Conservation (phyloP, 495 filamentous ascomycete genomes). For the Diplogelasinospora grovesii region DNA sequence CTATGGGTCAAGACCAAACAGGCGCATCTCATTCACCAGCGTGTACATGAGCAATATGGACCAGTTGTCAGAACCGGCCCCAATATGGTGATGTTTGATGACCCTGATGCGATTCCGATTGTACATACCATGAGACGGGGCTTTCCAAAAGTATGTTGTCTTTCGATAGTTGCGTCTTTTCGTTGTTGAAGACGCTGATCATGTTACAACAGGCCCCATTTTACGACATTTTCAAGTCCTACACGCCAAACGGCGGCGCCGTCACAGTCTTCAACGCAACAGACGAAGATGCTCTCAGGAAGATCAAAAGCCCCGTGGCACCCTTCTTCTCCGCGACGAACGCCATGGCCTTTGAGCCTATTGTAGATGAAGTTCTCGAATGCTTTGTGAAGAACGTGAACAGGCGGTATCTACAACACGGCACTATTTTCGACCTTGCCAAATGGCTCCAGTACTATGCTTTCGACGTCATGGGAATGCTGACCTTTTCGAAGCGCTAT, state of each 20-base stretch:
- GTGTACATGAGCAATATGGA: constrained; percentile 28
- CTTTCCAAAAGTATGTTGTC: no score
- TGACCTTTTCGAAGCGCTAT: constrained; percentile 50
- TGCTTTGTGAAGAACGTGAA: no score
- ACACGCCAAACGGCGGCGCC: constrained; percentile 11
- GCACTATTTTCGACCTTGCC: constrained; percentile 37
- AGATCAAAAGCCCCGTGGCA: constrained; percentile 32
- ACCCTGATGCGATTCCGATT: constrained; percentile 17
- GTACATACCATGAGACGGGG: no score
- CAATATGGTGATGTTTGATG: constrained; percentile 28
- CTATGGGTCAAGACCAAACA: constrained; percentile 5
- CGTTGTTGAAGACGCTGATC: constrained; percentile 11
- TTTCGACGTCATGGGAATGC: constrained; percentile 53
- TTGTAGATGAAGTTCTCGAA: constrained; percentile 40
- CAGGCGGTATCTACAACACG: constrained; percentile 28
- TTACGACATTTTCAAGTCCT: constrained; percentile 25
- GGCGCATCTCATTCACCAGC: constrained; percentile 14
- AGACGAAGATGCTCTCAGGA: constrained; percentile 20
- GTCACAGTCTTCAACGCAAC: constrained; percentile 21
- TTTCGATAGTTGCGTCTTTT: no score
- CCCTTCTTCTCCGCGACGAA: constrained; percentile 47
- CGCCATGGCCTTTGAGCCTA: constrained; percentile 48
- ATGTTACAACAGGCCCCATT: constrained; percentile 31
- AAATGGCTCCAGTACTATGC: constrained; percentile 54
- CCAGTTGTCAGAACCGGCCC: constrained; percentile 30